Evolutionary conservation across 306 rosid species (phyloP).

Genomic region (Inga oerstediana): DNA sequence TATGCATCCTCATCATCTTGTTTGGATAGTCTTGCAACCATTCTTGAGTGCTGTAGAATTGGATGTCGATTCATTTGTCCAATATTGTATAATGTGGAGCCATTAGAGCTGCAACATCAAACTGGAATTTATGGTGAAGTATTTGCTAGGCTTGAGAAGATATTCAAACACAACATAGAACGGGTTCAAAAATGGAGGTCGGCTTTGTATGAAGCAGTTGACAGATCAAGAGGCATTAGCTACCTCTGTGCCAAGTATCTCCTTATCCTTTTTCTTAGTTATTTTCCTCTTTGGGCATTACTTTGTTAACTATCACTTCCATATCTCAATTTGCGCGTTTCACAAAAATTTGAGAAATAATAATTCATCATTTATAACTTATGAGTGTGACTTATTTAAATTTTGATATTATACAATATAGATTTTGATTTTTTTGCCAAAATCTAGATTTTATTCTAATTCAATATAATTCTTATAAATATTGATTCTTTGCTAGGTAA

Average conservation of each 20-base stretch:
- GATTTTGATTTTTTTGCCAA: too few relatives aligned
- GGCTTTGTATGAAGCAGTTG: background rate
- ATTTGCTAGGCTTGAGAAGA: background rate
- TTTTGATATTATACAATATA: too few relatives aligned
- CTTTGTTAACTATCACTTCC: background rate
- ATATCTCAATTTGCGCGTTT: background rate
- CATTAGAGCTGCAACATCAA: background rate
- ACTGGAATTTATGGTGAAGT: background rate
- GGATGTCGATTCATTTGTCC: background rate
- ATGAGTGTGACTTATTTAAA: too few relatives aligned
- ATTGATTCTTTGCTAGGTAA: too few relatives aligned
- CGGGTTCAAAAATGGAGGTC: background rate
- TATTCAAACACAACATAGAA: background rate
- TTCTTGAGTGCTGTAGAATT: background rate
- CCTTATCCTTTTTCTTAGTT: background rate
- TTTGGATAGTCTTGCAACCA: background rate
- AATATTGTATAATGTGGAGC: background rate
- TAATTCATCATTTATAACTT: too few relatives aligned
- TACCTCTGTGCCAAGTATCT: background rate
- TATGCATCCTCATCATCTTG: background rate
- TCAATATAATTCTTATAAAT: too few relatives aligned
- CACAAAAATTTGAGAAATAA: too few relatives aligned
- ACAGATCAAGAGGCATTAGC: background rate
- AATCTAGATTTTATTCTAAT: too few relatives aligned
- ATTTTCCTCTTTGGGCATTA: background rate